Evolutionary conservation across 2,329 filamentous ascomycete species (phyloP), one percentile per base, ranked within the genome.

Genomic region (Colletotrichum camelliae): DNA sequence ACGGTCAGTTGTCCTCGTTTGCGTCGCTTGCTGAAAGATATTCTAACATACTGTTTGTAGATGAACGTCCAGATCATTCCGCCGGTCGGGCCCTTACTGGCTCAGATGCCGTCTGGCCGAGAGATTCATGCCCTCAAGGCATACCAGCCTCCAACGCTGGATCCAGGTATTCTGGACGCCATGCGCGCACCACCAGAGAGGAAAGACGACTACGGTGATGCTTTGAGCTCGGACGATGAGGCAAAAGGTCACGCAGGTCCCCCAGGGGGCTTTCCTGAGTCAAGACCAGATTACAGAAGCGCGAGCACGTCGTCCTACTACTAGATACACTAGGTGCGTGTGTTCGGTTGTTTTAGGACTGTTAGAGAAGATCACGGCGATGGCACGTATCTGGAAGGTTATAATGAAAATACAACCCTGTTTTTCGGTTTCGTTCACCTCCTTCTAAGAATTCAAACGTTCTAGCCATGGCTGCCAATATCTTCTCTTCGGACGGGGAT

Each of bases 91-190:
- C 91, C 94, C 1, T 86, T 98, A 12, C 85, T 98, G 6, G 90
- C 94, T 8, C 93, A 92, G 76, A 94, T 98, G 87, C 96, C 97
- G 0, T 96, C 94, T 2, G 96, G 96, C 2, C 91, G 96, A 77
- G 96, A 98, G 80, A 95, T 98, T 69, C 94, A 97, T 78, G 90
- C 88, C 0, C 87, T 95, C 43, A 93, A 93, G 80, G 88, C 91
- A 1, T 98, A 93, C 79, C 87, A 89, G 8, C 90, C 92, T 1
- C 94, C 94, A 0, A 83, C 85, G 2, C 85, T 98, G 13, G 94
- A 94, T 58, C 87, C 89, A 13, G 90, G 93, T 33, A 86, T 90
- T 0, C 85, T 98, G 13, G 91, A 93, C 67, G 85, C 86, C 3
- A 92, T 93, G 90, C 87, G 90, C 31, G 87, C 88, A 27, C 89